These are phyloP conservation scores for Termitomyces sp. DNA, from an alignment of 768 basidiomycete species.

Conservation along the genomic window DNA sequence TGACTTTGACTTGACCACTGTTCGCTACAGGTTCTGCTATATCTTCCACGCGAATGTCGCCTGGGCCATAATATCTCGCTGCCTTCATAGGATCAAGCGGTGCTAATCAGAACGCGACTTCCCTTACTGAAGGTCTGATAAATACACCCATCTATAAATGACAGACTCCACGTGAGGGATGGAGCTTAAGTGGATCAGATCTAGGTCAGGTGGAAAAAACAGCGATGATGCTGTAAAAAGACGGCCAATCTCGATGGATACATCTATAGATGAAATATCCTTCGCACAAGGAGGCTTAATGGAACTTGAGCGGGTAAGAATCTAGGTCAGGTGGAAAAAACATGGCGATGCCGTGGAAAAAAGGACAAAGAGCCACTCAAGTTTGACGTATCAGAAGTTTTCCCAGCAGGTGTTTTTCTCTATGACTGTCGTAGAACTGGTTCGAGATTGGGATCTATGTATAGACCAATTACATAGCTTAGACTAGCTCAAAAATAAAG, in stretches of 20 bases:
- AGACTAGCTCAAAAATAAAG: no score
- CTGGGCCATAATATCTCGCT: slow-evolving; percentile 37
- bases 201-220: background rate
- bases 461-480: background rate
- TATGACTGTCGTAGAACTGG: background rate
- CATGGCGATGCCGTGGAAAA: background rate
- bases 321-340: background rate
- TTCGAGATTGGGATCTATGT: no score
- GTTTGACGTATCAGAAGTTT: background rate
- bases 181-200: no score
- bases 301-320: background rate
- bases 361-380: background rate
- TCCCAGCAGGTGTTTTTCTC: background rate
- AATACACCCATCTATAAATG: background rate
- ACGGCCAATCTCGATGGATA: background rate
- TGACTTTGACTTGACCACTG: slow-evolving; percentile 37
- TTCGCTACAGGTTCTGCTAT: slow-evolving; percentile 30
- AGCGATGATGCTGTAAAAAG: background rate
- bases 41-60: slow-evolving; percentile 37
- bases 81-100: slow-evolving; percentile 29
- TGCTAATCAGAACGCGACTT: background rate
- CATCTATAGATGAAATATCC: background rate
- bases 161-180: no score
- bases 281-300: background rate
- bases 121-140: no score